Evolutionary conservation across 305 asterid genomes (phyloP), one percentile per base, ranked within the genome.

Genomic region (Withania somnifera): DNA sequence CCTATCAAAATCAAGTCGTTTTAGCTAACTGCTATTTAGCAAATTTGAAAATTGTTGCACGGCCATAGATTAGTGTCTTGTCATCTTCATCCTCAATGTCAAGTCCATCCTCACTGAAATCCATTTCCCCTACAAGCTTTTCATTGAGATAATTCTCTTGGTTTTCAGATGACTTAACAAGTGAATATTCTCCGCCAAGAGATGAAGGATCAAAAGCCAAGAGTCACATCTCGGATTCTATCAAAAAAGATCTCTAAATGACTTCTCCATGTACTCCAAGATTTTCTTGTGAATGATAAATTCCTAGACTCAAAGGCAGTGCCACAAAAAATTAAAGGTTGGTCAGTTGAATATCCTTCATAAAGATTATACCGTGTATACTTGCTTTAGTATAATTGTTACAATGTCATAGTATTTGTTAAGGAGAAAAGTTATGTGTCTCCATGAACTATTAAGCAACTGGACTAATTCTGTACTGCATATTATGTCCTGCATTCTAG

Each of bases 151-250:
- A 73, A 42, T 83, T 32, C 84, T 78, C 77, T 77, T 83, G 79
- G 0, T 40, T 45, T 82, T 81, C 91, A 57, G 82, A 42, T 5
- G 86, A 77, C 11, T 40, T 84, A 71, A 82, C 61, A 38, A 11
- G 81, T 78, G 78, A 66, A 64, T 54, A 26, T 67, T 84, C 24
- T 53, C 83, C 82, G 61, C 57, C 54, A 20, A 85, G 32, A 69
- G 79, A 81, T 15, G 84, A 52, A 57, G 76, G 79, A 24, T 80
- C 88, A 0, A 85, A 77, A 50, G 83, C 90, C n/a, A 89, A 85
- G 26, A 88, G 87, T 83, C 85, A 89, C 91, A 91, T 87, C 87
- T 94, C 97, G 6, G 93, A 90, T 80, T 88, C 97, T 26, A 90
- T 80, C 77, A 91, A n/a, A n/a, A n/a, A n/a, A n/a, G n/a, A 24